Evolutionary conservation across 306 rosid genomes (phyloP).

Genomic region (Trifolium pratense): DNA sequence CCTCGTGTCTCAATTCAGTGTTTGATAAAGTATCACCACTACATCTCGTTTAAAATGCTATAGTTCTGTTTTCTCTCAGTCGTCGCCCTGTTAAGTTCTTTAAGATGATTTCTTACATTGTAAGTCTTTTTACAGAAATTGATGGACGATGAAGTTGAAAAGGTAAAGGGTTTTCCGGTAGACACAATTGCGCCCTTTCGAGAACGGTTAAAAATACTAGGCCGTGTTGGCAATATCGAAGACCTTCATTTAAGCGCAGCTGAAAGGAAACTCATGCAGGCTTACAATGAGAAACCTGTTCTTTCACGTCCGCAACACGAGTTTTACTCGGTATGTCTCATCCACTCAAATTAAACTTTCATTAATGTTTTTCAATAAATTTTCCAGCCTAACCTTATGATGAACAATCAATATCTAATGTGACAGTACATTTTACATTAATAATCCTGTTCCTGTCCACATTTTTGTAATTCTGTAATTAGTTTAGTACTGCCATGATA

Average conservation of each 20-base stretch:
- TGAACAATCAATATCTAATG: not conserved
- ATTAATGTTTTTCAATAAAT: not conserved
- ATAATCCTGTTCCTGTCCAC: constrained; percentile 17
- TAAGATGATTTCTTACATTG: constrained; percentile 11
- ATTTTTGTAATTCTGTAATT: constrained; percentile 30
- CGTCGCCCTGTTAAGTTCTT: not conserved
- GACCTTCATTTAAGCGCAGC: constrained; percentile 85
- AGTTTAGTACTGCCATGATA: constrained; percentile 16
- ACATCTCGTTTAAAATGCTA: constrained; percentile 1
- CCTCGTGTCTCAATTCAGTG: constrained; percentile 33
- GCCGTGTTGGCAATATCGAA: constrained; percentile 86
- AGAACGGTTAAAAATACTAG: constrained; percentile 92
- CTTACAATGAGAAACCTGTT: constrained; percentile 98
- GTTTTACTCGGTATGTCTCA: constrained; percentile 70
- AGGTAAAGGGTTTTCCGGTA: constrained; percentile 86
- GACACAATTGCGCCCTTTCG: constrained; percentile 76
- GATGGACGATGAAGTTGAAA: constrained; percentile 91
- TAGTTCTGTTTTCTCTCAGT: not conserved
- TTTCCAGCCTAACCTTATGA: not conserved
- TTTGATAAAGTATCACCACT: not conserved
- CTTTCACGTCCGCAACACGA: constrained; percentile 99
- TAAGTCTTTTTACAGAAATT: constrained; percentile 58
- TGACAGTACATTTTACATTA: constrained; percentile 9
- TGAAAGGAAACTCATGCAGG: constrained; percentile 90
- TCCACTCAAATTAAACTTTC: constrained; percentile 2